Conservation (phyloP, 768 basidiomycete genomes). For the Lentinula edodes region DNA sequence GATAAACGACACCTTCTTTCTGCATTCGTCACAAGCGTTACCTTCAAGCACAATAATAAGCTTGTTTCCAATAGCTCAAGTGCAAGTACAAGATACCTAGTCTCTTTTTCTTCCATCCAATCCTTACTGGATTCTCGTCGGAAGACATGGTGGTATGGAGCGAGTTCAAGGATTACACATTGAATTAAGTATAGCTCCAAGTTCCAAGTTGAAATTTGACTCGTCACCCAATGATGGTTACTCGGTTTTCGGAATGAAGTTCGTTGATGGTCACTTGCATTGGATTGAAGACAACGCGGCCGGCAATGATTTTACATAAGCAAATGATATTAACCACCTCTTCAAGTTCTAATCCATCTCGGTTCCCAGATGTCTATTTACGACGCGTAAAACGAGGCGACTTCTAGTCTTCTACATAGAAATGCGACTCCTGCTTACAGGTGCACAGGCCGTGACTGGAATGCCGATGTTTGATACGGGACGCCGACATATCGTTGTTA, state of each 20-base stretch:
- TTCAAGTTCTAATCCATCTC: too few species aligned
- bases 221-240: background rate
- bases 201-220: background rate
- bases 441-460: too few species aligned
- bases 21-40: conserved; percentile 40
- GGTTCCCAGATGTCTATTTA: too few species aligned
- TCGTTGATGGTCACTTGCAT: background rate
- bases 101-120: conserved; percentile 30
- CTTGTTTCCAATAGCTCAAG: background rate
- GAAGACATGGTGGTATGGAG: conserved; percentile 3
- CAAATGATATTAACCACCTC: too few species aligned
- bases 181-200: background rate
- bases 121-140: conserved; percentile 8
- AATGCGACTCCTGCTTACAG: too few species aligned
- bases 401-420: too few species aligned
- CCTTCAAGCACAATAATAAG: conserved; percentile 12
- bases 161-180: background rate
- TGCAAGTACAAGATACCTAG: conserved; percentile 14
- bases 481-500: too few species aligned
- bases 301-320: background rate
- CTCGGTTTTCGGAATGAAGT: background rate
- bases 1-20: background rate
- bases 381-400: too few species aligned
- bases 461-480: too few species aligned
- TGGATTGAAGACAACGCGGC: background rate